A percentile compares a stretch with the other conserved stretches of the same genome.
phyloP scores from a whole-genome alignment of 768 basidiomycete species.

The Lentinula edodes region DNA sequence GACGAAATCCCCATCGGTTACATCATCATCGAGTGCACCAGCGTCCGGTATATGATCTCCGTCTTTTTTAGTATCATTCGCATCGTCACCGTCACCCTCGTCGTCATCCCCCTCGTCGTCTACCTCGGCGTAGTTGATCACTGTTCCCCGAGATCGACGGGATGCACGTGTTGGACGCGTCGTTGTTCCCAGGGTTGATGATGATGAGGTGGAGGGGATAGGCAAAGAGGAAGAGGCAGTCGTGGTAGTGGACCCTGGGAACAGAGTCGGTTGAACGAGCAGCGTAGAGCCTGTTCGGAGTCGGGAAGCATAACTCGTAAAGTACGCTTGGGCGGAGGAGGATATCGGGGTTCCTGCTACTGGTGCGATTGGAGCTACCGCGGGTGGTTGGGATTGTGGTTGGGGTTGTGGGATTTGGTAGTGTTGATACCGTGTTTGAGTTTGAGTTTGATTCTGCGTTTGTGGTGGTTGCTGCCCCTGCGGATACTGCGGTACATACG shows the following conservation, averaged over 20 bases:
- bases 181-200: slow-evolving; percentile 9
- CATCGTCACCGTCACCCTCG: slow-evolving; percentile 77
- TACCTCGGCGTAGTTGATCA: slow-evolving; percentile 62
- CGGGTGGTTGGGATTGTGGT: not conserved
- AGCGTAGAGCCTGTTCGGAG: slow-evolving; percentile 85
- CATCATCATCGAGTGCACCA: slow-evolving; percentile 7
- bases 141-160: slow-evolving; percentile 51
- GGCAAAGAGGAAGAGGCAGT: slow-evolving; percentile 10
- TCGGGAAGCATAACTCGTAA: slow-evolving; percentile 85
- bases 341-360: slow-evolving; percentile 35
- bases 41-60: slow-evolving; percentile 70
- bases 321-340: slow-evolving; percentile 61
- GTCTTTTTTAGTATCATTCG: slow-evolving; percentile 83
- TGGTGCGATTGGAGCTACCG: not conserved
- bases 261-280: slow-evolving; percentile 81
- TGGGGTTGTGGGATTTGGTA: not conserved
- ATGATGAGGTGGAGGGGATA: slow-evolving; percentile 30
- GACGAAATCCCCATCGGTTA: slow-evolving; percentile 13
- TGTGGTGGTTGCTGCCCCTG: not conserved
- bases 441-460: too few species aligned
- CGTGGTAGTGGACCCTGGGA: slow-evolving; percentile 13
- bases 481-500: not conserved
- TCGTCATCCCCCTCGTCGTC: slow-evolving; percentile 83
- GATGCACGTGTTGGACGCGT: slow-evolving; percentile 30
- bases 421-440: too few species aligned